Conservation (phyloP, 345 rosid species). For the Gossypium rotundifolium region DNA sequence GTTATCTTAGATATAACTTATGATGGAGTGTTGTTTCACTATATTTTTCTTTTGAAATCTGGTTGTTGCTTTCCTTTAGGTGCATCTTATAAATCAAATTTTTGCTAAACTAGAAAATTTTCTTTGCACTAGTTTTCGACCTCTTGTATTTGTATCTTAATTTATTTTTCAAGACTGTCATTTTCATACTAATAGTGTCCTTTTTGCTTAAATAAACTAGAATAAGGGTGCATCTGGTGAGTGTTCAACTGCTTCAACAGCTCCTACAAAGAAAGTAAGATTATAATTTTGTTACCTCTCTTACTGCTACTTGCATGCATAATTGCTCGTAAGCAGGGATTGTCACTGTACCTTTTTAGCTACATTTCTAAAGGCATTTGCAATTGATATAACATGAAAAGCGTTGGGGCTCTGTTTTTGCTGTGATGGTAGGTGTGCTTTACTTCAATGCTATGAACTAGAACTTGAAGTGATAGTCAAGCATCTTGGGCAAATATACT, state of each 20-base stretch:
- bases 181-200: neutral
- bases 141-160: neutral
- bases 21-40: neutral
- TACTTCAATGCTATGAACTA: neutral
- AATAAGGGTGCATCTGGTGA: constrained; percentile 46
- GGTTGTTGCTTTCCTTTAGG: neutral
- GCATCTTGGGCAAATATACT: neutral
- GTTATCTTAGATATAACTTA: neutral
- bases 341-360: neutral
- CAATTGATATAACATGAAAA: neutral
- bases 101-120: neutral
- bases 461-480: neutral
- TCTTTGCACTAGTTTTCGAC: neutral
- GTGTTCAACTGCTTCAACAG: constrained; percentile 40
- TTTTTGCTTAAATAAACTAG: constrained; percentile 22
- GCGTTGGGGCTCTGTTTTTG: neutral
- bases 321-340: neutral
- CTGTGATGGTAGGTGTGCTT: neutral
- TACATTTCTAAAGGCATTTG: neutral
- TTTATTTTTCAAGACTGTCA: neutral
- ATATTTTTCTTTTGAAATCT: neutral
- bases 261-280: constrained; percentile 40
- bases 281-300: neutral
- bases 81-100: neutral
- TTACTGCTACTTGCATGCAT: neutral